Conservation (phyloP, 169 alveolate species). For the Plasmodium fragile region DNA sequence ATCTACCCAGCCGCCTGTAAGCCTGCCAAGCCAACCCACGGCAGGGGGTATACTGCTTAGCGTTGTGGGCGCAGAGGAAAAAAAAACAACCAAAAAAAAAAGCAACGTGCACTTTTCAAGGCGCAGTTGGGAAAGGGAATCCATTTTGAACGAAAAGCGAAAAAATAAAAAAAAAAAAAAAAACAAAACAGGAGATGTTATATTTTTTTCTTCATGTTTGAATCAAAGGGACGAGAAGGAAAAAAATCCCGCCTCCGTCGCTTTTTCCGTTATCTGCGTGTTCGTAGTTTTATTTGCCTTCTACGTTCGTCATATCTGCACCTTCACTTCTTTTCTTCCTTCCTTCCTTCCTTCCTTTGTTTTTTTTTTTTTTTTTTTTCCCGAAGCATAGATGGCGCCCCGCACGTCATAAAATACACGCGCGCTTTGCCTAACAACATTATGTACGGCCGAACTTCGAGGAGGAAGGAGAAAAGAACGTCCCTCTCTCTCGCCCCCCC, state of each 20-base stretch:
- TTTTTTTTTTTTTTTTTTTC: no score
- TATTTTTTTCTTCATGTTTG: neutral
- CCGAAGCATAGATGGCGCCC: neutral
- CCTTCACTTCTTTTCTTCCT: neutral
- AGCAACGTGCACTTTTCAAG: neutral
- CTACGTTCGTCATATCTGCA: neutral
- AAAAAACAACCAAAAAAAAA: no score
- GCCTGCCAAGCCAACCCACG: neutral
- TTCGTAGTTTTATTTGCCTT: neutral
- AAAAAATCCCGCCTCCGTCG: neutral
- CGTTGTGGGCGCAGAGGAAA: neutral
- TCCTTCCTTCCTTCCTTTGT: neutral
- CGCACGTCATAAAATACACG: neutral
- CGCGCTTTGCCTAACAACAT: neutral
- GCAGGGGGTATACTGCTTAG: neutral
- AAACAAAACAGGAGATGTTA: neutral
- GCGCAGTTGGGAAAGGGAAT: neutral
- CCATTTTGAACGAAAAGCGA: neutral
- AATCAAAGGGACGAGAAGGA: constrained; percentile 4
- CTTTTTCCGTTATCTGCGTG: neutral
- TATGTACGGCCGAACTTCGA: neutral
- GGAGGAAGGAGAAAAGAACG: neutral
- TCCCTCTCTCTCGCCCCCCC: neutral
- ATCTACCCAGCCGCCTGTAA: neutral
- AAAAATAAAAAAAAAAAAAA: neutral